phyloP scores from a whole-genome alignment of 495 filamentous ascomycete genomes.

The Penicillium coprophilum region DNA sequence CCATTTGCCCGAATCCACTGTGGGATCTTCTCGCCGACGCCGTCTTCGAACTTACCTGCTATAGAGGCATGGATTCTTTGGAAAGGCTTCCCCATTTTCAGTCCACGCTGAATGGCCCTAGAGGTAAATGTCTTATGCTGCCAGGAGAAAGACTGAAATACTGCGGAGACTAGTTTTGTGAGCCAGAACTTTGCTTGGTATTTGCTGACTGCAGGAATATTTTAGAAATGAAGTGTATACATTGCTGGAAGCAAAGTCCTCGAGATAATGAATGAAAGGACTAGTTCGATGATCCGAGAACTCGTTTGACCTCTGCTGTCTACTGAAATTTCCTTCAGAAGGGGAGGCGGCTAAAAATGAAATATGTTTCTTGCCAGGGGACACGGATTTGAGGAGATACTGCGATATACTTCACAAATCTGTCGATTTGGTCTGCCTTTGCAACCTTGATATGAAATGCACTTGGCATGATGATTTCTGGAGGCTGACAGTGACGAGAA shows the following conservation, averaged over 20 bases:
- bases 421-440: background rate
- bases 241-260: background rate
- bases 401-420: background rate
- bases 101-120: background rate
- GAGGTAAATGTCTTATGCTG: background rate
- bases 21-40: conserved; percentile 42
- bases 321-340: background rate
- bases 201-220: background rate
- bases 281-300: background rate
- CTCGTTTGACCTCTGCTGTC: background rate
- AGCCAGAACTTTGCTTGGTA: background rate
- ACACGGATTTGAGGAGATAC: background rate
- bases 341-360: background rate
- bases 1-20: conserved; percentile 57
- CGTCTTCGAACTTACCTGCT: conserved; percentile 44
- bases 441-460: background rate
- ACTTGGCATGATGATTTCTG: background rate
- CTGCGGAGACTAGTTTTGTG: background rate
- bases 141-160: background rate
- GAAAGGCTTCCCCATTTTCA: conserved; percentile 38
- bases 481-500: background rate
- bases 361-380: background rate
- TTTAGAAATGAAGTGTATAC: background rate
- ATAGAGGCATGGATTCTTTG: conserved; percentile 26
- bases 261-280: background rate